phyloP scores from a whole-genome alignment of 1,139 yeast species.

The Geotrichum phurueaensis region DNA sequence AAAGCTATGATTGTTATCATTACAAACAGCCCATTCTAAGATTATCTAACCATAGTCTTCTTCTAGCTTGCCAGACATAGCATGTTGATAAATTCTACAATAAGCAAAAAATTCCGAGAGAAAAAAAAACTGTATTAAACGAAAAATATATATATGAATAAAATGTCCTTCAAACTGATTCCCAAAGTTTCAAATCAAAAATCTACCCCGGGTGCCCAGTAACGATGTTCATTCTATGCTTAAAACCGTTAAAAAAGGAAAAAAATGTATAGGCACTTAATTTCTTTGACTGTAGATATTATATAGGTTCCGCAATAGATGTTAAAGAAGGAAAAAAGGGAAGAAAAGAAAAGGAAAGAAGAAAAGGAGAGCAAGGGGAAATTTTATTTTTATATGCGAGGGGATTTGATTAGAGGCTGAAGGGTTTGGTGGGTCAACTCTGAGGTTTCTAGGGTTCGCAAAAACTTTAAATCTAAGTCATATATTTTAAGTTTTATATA shows the following conservation, averaged over 20 bases:
- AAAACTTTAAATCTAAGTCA: too few species aligned
- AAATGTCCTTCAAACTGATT: slow-evolving; percentile 31
- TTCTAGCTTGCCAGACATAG: too few species aligned
- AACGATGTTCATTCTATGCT: slow-evolving; percentile 26
- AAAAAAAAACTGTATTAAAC: not conserved
- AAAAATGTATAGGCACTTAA: slow-evolving; percentile 19
- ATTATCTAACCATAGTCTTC: too few species aligned
- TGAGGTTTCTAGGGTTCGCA: not conserved
- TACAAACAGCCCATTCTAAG: too few species aligned
- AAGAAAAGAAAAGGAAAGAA: not conserved
- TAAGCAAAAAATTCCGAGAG: not conserved
- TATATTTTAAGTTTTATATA: too few species aligned
- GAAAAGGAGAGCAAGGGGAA: too few species aligned
- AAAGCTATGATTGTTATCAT: too few species aligned
- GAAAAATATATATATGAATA: not conserved
- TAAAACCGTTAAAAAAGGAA: slow-evolving; percentile 4
- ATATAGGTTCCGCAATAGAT: slow-evolving; percentile 3
- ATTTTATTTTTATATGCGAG: not conserved
- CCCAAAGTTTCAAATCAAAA: slow-evolving; percentile 31
- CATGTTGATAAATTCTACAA: too few species aligned
- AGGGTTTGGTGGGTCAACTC: not conserved
- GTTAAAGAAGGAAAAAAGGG: slow-evolving; percentile 1
- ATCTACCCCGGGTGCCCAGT: slow-evolving; percentile 37
- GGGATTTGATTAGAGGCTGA: too few species aligned
- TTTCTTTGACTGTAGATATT: slow-evolving; percentile 10